These are phyloP conservation scores for Phytophthora citricola DNA, from an alignment of 352 stramenopile genomes.

Conservation along the genomic window DNA sequence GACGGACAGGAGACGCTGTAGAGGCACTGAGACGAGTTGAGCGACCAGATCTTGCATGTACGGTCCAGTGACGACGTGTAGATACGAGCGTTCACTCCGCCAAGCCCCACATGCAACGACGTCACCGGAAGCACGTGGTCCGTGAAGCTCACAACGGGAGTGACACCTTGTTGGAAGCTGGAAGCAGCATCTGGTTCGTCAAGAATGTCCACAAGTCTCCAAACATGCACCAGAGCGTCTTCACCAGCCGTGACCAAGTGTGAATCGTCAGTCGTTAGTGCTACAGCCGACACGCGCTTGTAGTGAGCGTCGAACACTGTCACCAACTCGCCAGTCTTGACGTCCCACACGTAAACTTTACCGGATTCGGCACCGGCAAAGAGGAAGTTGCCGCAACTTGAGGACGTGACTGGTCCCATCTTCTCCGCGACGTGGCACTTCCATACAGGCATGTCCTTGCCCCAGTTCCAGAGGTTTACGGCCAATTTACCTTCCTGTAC, in stretches of 20 bases:
- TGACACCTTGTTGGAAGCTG: constrained; percentile 64
- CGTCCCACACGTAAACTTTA: constrained; percentile 88
- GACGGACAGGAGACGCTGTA: constrained; percentile 76
- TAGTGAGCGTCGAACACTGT: constrained; percentile 88
- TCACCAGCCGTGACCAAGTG: constrained; percentile 83
- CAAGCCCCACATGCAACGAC: constrained; percentile 68
- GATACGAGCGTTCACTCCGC: constrained; percentile 71
- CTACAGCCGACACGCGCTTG: constrained; percentile 79
- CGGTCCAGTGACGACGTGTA: constrained; percentile 82
- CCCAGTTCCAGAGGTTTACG: constrained; percentile 68
- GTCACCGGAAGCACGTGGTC: constrained; percentile 82
- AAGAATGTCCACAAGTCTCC: constrained; percentile 75
- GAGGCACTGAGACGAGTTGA: constrained; percentile 60
- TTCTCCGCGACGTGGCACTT: constrained; percentile 84
- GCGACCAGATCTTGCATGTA: constrained; percentile 80
- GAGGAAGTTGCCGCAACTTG: constrained; percentile 75
- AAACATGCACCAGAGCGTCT: constrained; percentile 85
- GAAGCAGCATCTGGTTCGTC: constrained; percentile 63
- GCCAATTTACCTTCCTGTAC: constrained; percentile 77
- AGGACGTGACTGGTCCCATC: constrained; percentile 65
- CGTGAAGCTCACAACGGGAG: constrained; percentile 72
- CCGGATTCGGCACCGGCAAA: constrained; percentile 77
- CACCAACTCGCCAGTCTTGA: constrained; percentile 82
- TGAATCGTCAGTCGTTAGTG: constrained; percentile 76
- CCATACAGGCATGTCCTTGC: constrained; percentile 71